Evolutionary conservation across 2,329 filamentous ascomycete genomes (phyloP).

Genomic region (Ophiostoma quercus): DNA sequence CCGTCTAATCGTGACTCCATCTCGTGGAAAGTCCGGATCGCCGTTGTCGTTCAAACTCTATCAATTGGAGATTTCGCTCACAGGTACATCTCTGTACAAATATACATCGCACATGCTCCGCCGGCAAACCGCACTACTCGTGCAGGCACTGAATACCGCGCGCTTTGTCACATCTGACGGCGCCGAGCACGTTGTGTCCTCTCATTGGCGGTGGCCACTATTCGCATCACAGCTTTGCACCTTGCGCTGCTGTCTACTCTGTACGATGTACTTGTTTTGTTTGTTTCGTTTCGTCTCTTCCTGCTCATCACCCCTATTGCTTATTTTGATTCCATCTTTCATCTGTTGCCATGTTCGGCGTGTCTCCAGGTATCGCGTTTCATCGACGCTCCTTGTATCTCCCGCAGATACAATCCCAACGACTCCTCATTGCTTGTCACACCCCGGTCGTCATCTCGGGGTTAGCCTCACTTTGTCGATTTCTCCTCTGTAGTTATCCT

Average conservation of each 20-base stretch:
- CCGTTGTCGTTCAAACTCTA: not conserved
- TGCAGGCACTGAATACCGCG: constrained; percentile 6
- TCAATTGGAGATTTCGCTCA: not conserved
- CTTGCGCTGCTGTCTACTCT: not conserved
- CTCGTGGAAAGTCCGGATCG: not conserved
- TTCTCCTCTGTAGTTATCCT: not conserved
- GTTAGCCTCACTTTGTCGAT: not conserved
- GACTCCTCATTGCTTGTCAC: not conserved
- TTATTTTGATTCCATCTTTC: not conserved
- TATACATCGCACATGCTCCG: not conserved
- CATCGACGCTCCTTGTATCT: constrained; percentile 9
- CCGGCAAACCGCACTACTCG: not conserved
- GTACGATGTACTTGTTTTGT: constrained; percentile 14
- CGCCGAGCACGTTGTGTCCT: not conserved
- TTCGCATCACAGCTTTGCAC: not conserved
- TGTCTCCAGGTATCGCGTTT: not conserved
- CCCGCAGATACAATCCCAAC: not conserved
- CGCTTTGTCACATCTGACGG: not conserved
- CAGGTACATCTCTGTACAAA: not conserved
- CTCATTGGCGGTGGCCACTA: not conserved
- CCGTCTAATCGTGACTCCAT: not conserved
- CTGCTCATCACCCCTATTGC: not conserved
- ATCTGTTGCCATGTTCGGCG: not conserved
- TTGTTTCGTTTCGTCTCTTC: constrained; percentile 8
- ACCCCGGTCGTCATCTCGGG: not conserved